phyloP scores from a whole-genome alignment of 2,329 filamentous ascomycete genomes.

The Trichoderma pleuroti region DNA sequence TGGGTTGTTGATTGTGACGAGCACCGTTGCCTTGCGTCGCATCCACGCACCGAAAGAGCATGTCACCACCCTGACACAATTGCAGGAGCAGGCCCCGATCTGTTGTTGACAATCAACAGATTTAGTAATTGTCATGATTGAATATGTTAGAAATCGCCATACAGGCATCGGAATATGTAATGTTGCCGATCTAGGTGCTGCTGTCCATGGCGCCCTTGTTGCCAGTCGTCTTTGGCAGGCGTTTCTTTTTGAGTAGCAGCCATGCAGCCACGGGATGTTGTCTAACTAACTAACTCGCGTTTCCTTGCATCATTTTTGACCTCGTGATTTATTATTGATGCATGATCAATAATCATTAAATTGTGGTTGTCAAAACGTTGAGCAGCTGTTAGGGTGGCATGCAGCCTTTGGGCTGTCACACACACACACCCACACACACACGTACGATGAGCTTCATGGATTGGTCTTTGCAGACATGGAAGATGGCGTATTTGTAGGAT shows the following conservation, averaged over 20 bases:
- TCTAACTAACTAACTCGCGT: neutral
- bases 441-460: neutral
- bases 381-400: neutral
- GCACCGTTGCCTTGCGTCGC: neutral
- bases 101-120: neutral
- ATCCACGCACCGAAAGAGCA: neutral
- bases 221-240: neutral
- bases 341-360: neutral
- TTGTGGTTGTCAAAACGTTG: neutral
- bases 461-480: neutral
- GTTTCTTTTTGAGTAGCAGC: neutral
- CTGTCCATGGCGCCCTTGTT: too few relatives aligned
- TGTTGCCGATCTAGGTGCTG: neutral
- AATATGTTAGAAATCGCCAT: neutral
- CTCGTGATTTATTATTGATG: neutral
- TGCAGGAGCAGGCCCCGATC: neutral
- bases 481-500: neutral
- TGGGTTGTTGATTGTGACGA: neutral
- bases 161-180: neutral
- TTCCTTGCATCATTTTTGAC: neutral
- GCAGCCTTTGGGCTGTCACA: neutral
- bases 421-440: neutral
- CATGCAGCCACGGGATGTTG: neutral
- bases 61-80: neutral
- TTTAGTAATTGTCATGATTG: neutral